Base-by-base conservation (phyloP, 129 eudicot genomes). In the Erigeron canadensis region DNA sequence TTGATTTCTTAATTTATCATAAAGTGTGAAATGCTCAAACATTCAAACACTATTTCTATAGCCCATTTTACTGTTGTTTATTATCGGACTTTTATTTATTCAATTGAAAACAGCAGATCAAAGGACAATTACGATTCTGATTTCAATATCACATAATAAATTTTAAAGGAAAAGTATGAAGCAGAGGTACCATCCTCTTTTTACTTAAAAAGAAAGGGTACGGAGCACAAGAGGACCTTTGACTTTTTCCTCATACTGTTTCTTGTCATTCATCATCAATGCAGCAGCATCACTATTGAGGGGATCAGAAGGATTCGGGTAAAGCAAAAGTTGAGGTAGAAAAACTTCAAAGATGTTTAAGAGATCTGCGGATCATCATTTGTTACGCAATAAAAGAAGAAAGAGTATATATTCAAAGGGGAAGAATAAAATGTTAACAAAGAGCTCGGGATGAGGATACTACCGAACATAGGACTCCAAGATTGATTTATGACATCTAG, bases 401-500 rank as follows among this genome's bases (percentile, higher is more conserved):
- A 21, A 38, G 10, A 17, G 6, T 64, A 61, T 53, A 44, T 28
- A 28, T 28, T 28, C 34, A 40, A 18, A 34, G 3, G 11, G 45
- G 22, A 22, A 54, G 70, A 60, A 13, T 60, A 12, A 3, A 38
- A 13, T 50, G 1, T 28, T 1, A 19, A 71, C 0, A 42, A 57
- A 34, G 17, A 56, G 56, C 53, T 19, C 42, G 3, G 21, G 57
- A 8, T 11, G 55, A 56, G n/a, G 23, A 42, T 53, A 17, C 5
- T 84, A 87, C 94, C 94, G 58, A 84, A 87, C 94, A 87, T 87
- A 15, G 94, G 94, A 67, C 94, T 87, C 94, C 89, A 87, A 4
- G 89, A 74, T 72, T 87, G 81, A 73, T 84, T 83, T 51, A 87
- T 87, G 44, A 87, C 92, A 67, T 87, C 88, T 77, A 86, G 83